A percentile compares a stretch with the other conserved stretches of the same genome.
Evolutionary conservation across 352 stramenopile genomes (phyloP).

Genomic region (Globisporangium nodosum): DNA sequence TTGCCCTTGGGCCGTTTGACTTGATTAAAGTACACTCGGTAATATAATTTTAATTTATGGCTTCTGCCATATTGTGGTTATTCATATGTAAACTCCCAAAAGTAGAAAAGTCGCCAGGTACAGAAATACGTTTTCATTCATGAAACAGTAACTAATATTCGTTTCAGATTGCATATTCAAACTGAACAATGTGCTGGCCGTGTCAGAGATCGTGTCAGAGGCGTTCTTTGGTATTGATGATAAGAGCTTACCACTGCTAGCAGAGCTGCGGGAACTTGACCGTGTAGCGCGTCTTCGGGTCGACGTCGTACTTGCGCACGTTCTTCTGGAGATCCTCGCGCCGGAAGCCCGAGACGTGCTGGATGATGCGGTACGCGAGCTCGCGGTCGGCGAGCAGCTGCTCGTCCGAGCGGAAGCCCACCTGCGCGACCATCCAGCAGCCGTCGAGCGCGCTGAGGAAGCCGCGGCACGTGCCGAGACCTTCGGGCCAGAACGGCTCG

Average conservation of each 20-base stretch:
- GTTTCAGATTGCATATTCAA: too few species aligned
- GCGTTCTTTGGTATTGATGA: too few species aligned
- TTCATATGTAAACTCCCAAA: too few species aligned
- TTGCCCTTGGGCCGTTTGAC: too few species aligned
- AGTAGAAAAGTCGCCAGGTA: too few species aligned
- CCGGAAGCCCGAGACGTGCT: constrained; percentile 70
- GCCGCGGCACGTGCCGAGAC: constrained; percentile 72
- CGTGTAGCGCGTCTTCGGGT: constrained; percentile 71
- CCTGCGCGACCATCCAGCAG: constrained; percentile 73
- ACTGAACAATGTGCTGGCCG: too few species aligned
- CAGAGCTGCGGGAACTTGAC: constrained; percentile 64
- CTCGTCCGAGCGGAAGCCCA: constrained; percentile 62
- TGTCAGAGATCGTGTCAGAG: too few species aligned
- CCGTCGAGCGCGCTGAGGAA: constrained; percentile 76
- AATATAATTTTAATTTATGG: too few species aligned
- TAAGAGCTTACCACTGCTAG: constrained; percentile 8
- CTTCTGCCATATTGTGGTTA: too few species aligned
- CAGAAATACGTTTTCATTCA: too few species aligned
- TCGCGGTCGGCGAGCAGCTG: constrained; percentile 71
- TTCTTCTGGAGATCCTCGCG: constrained; percentile 78
- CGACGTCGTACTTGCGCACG: constrained; percentile 75
- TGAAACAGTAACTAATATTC: too few species aligned
- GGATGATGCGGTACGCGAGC: constrained; percentile 68
- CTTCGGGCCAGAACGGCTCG: constrained; percentile 85
- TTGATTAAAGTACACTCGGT: too few species aligned